phyloP scores from a whole-genome alignment of 1,284 basidiomycete species.

The Fomes fomentarius region DNA sequence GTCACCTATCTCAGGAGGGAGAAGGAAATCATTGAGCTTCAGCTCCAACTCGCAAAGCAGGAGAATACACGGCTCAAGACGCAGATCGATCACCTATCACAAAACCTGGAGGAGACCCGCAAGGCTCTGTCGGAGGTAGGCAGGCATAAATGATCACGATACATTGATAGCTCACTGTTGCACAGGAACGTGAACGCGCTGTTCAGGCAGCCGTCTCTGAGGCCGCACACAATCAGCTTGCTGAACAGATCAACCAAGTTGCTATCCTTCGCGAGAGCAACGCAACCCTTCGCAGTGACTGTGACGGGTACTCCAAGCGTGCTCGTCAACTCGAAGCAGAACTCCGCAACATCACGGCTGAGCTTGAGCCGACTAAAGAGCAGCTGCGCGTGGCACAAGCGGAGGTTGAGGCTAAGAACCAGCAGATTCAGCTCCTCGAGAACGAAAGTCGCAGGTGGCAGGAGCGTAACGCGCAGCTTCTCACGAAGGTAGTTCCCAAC shows the following conservation, averaged over 20 bases:
- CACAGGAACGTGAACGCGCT: constrained; percentile 78
- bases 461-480: constrained; percentile 77
- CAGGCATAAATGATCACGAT: no score
- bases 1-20: constrained; percentile 86
- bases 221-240: constrained; percentile 83
- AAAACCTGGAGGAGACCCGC: constrained; percentile 73
- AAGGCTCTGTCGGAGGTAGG: constrained; percentile 69
- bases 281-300: constrained; percentile 79
- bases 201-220: constrained; percentile 71
- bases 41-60: constrained; percentile 85
- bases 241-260: constrained; percentile 88
- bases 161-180: constrained; percentile 1
- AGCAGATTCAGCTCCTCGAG: constrained; percentile 74
- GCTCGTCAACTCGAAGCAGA: constrained; percentile 67
- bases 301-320: constrained; percentile 67
- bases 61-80: constrained; percentile 78
- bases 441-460: constrained; percentile 87
- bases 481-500: constrained; percentile 70
- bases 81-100: constrained; percentile 75
- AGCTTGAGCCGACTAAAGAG: constrained; percentile 80
- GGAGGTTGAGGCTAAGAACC: constrained; percentile 74
- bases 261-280: constrained; percentile 90
- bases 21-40: constrained; percentile 89
- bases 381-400: constrained; percentile 69
- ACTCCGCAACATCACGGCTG: constrained; percentile 58